Evolutionary conservation across 2,329 filamentous ascomycete species (phyloP).

Genomic region (Diaporthe sp.): DNA sequence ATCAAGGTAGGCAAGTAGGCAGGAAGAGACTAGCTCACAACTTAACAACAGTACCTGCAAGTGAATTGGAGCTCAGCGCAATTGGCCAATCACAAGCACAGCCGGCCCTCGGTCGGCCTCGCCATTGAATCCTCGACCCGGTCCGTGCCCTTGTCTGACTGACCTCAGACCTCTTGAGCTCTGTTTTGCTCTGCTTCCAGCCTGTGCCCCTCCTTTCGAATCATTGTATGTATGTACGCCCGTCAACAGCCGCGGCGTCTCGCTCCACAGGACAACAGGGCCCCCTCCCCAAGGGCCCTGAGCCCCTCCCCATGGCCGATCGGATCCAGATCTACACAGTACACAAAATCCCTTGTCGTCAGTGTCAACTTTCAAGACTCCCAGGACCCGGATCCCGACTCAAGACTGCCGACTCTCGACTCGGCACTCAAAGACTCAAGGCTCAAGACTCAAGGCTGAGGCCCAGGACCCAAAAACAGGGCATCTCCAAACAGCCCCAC

Average conservation of each 20-base stretch:
- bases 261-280: neutral
- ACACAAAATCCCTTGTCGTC: neutral
- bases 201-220: neutral
- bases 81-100: slow-evolving; percentile 26
- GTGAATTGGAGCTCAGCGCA: neutral
- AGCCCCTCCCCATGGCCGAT: slow-evolving; percentile 4
- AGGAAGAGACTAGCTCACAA: neutral
- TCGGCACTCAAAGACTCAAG: neutral
- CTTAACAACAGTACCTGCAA: neutral
- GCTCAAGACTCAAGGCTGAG: neutral
- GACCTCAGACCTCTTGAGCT: neutral
- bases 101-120: slow-evolving; percentile 8
- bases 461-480: neutral
- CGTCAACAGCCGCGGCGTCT: neutral
- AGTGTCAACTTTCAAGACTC: neutral
- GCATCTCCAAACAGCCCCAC: slow-evolving; percentile 18
- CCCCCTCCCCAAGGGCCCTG: neutral
- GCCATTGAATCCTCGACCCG: neutral
- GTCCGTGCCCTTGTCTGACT: slow-evolving; percentile 23
- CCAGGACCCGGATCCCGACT: neutral
- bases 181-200: neutral
- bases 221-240: neutral
- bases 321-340: slow-evolving; percentile 6
- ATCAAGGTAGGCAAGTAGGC: neutral
- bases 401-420: neutral